A percentile compares a stretch with the other conserved stretches of the same genome.
Conservation (phyloP, 305 asterid species). For the Rubia tinctorum region DNA sequence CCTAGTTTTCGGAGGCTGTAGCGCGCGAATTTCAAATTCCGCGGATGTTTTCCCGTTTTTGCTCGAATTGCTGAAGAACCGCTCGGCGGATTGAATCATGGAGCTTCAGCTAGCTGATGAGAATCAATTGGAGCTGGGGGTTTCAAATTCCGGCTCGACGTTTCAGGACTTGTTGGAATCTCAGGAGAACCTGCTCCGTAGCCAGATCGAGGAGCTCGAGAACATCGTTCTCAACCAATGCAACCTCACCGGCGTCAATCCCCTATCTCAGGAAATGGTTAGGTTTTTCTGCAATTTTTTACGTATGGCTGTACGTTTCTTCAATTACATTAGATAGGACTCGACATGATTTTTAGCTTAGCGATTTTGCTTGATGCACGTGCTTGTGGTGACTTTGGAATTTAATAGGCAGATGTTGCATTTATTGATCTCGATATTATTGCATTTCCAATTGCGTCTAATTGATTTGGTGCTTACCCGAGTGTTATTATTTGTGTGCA, state of each 20-base stretch:
- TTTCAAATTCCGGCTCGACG: slow-evolving; percentile 43
- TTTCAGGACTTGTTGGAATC: slow-evolving; percentile 48
- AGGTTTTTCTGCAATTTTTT: not conserved
- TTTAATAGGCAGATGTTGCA: not conserved
- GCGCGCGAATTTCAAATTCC: slow-evolving; percentile 7
- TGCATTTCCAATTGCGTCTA: not conserved
- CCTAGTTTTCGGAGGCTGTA: not conserved
- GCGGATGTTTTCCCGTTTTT: slow-evolving; percentile 8
- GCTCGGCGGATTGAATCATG: slow-evolving; percentile 23
- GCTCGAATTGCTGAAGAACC: slow-evolving; percentile 6
- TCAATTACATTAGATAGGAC: not conserved
- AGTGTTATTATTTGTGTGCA: slow-evolving; percentile 34
- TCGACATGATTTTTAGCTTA: not conserved
- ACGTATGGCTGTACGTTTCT: not conserved
- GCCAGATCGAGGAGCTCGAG: slow-evolving; percentile 76
- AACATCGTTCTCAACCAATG: slow-evolving; percentile 73
- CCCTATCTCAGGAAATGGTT: slow-evolving; percentile 98
- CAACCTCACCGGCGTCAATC: slow-evolving; percentile 91
- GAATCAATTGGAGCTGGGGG: slow-evolving; percentile 28
- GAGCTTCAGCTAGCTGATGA: slow-evolving; percentile 40
- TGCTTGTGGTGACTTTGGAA: not conserved
- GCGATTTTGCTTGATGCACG: not conserved
- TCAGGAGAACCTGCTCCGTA: slow-evolving; percentile 57
- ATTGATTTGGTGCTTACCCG: slow-evolving; percentile 10
- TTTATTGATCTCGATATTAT: not conserved